Evolutionary conservation across 208 protist genomes (phyloP).

Genomic region (Jaenimonas drosophilae): DNA sequence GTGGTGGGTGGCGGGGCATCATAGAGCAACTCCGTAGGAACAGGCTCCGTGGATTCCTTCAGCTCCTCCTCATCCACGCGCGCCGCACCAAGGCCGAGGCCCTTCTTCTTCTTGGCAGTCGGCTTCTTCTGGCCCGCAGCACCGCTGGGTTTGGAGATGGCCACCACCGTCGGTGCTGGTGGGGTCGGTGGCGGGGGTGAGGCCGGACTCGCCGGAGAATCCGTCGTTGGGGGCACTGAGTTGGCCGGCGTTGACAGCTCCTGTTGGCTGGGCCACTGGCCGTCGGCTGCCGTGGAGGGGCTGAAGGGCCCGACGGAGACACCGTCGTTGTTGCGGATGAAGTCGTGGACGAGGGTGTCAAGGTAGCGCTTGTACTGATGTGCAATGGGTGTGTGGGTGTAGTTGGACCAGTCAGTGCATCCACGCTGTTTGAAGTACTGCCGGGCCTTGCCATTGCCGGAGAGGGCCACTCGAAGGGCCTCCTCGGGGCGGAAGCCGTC

Average conservation of each 20-base stretch:
- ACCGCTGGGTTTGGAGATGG: constrained; percentile 17
- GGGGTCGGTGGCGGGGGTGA: neutral
- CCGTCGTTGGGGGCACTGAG: neutral
- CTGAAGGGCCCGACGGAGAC: neutral
- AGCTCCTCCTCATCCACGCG: constrained; percentile 26
- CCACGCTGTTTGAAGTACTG: constrained; percentile 84
- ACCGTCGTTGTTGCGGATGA: constrained; percentile 12
- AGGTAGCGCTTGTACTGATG: constrained; percentile 61
- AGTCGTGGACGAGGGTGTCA: constrained; percentile 50
- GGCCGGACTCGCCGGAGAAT: neutral
- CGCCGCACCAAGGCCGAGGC: constrained; percentile 31
- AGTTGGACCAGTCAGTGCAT: constrained; percentile 44
- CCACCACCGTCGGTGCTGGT: constrained; percentile 6
- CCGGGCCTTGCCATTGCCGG: constrained; percentile 76
- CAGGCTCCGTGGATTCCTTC: constrained; percentile 35
- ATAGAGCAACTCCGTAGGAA: constrained; percentile 47
- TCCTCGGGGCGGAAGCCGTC: constrained; percentile 86
- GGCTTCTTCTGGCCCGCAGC: constrained; percentile 6
- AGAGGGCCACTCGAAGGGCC: constrained; percentile 78
- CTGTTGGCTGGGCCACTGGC: neutral
- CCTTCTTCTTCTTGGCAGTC: constrained; percentile 35
- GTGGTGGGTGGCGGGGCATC: constrained; percentile 20
- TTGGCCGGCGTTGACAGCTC: neutral
- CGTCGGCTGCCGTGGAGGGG: constrained; percentile 1
- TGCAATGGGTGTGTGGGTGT: constrained; percentile 47